Conservation (phyloP, 2,329 filamentous ascomycete genomes). For the Pleomassaria siparia region DNA sequence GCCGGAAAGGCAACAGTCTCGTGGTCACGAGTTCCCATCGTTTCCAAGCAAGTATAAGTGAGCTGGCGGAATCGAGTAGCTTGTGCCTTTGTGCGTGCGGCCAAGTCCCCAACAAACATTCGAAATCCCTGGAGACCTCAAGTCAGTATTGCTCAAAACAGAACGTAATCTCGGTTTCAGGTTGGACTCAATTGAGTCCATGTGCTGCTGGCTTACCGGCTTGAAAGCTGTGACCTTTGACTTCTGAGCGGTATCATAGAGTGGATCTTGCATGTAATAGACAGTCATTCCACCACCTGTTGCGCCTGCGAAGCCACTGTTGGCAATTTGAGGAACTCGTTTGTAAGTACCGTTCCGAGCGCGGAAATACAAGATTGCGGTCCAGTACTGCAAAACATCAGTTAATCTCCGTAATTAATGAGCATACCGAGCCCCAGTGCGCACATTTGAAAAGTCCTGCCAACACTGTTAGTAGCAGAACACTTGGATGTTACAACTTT, state of each 20-base stretch:
- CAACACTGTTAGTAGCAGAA: not conserved
- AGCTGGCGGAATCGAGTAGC: conserved; percentile 18
- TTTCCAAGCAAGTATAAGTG: conserved; percentile 23
- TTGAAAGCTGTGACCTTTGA: conserved; percentile 18
- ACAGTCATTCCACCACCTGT: conserved; percentile 20
- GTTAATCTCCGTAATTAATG: too few relatives aligned
- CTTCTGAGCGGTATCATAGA: conserved; percentile 16
- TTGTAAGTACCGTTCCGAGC: conserved; percentile 38
- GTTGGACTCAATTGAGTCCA: too few relatives aligned
- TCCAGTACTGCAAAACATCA: too few relatives aligned
- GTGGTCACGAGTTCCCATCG: conserved; percentile 14
- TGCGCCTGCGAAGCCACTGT: conserved; percentile 10
- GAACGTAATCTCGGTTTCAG: not conserved
- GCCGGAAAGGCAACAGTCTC: conserved; percentile 14
- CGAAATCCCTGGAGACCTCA: conserved; percentile 15
- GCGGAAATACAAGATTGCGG: conserved; percentile 30
- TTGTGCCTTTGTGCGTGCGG: conserved; percentile 12
- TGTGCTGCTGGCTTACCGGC: conserved; percentile 9
- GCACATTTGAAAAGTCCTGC: conserved; percentile 17
- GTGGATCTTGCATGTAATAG: conserved; percentile 21
- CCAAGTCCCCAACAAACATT: conserved; percentile 21
- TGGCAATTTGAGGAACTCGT: conserved; percentile 4
- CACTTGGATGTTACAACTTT: too few relatives aligned
- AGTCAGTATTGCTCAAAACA: not conserved
- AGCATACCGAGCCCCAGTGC: too few relatives aligned